phyloP scores from a whole-genome alignment of 2,329 filamentous ascomycete genomes.

The Pleomassaria siparia region DNA sequence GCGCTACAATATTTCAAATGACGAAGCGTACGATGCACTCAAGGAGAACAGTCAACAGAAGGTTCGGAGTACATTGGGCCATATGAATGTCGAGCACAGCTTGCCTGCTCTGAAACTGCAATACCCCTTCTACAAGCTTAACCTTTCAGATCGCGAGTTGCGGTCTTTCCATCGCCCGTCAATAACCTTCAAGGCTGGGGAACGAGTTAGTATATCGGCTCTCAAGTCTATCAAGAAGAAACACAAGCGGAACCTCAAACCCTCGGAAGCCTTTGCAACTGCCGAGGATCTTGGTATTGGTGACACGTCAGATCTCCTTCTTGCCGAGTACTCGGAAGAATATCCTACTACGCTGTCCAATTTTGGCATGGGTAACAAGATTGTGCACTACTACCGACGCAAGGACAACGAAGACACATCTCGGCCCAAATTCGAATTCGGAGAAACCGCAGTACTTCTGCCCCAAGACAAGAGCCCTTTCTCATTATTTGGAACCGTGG shows the following conservation, averaged over 20 bases:
- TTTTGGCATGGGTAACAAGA: slow-evolving; percentile 93
- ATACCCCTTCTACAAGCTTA: slow-evolving; percentile 94
- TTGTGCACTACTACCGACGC: slow-evolving; percentile 95
- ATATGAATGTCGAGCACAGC: slow-evolving; percentile 91
- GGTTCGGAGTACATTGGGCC: slow-evolving; percentile 87
- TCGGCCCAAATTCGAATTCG: slow-evolving; percentile 78
- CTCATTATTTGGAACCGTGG: slow-evolving; percentile 89
- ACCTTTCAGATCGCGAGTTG: slow-evolving; percentile 70
- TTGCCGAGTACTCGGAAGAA: slow-evolving; percentile 96
- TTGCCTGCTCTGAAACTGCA: slow-evolving; percentile 87
- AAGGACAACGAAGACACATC: slow-evolving; percentile 74
- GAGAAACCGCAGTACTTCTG: slow-evolving; percentile 83
- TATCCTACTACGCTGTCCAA: slow-evolving; percentile 89
- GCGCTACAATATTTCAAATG: slow-evolving; percentile 95
- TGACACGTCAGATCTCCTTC: slow-evolving; percentile 83
- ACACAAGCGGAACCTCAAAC: slow-evolving; percentile 74
- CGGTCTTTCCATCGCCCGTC: slow-evolving; percentile 82
- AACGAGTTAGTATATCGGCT: slow-evolving; percentile 71
- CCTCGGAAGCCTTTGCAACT: slow-evolving; percentile 74
- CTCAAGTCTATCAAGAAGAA: slow-evolving; percentile 73
- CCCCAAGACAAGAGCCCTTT: slow-evolving; percentile 97
- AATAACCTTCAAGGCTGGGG: slow-evolving; percentile 70
- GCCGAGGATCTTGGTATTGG: slow-evolving; percentile 82
- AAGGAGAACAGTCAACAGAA: slow-evolving; percentile 98
- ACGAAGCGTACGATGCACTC: slow-evolving; percentile 90